These are phyloP conservation scores for Singerocomus inundabilis DNA, from an alignment of 1,284 basidiomycete species.

Conservation along the genomic window DNA sequence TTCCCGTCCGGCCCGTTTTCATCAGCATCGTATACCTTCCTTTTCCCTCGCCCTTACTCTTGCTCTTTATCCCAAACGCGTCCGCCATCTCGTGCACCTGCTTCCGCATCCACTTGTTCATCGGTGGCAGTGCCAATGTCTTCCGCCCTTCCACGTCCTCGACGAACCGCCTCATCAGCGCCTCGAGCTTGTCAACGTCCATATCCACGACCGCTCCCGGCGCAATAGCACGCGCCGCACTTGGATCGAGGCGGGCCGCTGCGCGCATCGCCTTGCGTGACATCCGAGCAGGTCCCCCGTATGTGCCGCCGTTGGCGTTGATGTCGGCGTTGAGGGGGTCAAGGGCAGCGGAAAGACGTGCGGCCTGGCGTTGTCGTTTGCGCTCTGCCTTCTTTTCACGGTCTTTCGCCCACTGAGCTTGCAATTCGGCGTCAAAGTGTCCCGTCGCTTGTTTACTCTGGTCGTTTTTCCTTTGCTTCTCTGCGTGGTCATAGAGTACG, in stretches of 20 bases:
- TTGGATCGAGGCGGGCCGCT: conserved; percentile 48
- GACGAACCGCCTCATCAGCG: conserved; percentile 71
- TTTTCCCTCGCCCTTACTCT: conserved; percentile 68
- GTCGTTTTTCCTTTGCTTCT: conserved; percentile 50
- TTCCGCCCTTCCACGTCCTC: conserved; percentile 46
- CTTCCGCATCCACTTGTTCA: conserved; percentile 69
- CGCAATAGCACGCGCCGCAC: conserved; percentile 34
- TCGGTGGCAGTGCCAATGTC: conserved; percentile 71
- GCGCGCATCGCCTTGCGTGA: conserved; percentile 62
- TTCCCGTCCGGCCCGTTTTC: conserved; percentile 64
- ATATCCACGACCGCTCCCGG: conserved; percentile 56
- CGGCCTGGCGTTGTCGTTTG: conserved; percentile 64
- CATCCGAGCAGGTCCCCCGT: neutral
- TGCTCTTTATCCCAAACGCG: conserved; percentile 74
- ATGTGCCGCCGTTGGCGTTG: conserved; percentile 35
- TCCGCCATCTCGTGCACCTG: conserved; percentile 75
- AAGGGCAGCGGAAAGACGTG: conserved; percentile 51
- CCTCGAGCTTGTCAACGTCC: conserved; percentile 58
- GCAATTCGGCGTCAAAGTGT: conserved; percentile 59
- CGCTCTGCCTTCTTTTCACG: conserved; percentile 77
- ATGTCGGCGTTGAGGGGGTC: conserved; percentile 46
- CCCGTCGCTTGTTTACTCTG: conserved; percentile 42
- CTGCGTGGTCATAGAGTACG: conserved; percentile 31
- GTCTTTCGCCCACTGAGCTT: conserved; percentile 77
- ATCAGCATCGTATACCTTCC: conserved; percentile 66